Evolutionary conservation across 352 stramenopile species (phyloP), one percentile per base, ranked within the genome.

Genomic region (Globisporangium rhizosaccharum): DNA sequence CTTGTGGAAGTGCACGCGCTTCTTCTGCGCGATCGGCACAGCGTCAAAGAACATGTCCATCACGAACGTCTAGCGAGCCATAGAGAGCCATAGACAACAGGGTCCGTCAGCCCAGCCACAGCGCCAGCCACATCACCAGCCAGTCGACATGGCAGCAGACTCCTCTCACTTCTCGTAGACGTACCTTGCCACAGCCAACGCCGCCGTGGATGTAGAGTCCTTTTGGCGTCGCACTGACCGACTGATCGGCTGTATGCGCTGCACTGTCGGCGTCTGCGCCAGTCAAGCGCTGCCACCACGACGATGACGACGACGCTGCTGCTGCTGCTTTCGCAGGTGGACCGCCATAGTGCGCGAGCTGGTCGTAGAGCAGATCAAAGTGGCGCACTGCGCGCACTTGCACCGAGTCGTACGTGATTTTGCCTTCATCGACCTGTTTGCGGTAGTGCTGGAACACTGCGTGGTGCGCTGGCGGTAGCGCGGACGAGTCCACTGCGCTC

Each of bases 1-100:
- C 56, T 94, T 87, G 79, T 99, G 96, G 75, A 99, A 99, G 65
- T 99, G 96, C 49, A 98, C 88, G 28, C 96, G 82, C 59, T 84
- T 73, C 62, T 98, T 98, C 30, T 68, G 63, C 49, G 84, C 48
- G 1, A 91, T 67, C 0, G 82, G 82, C n/a, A 91, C 71, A 18
- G 77, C 62, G 56, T 96, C 71, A 65, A 92, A 98, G 63, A 99
- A 98, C 65, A 97, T 82, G 75, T 99, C 94, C 95, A 99, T 98
- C 7, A 99, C 75, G 64, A 98, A 97, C 15, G 92, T 98, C 75
- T 99, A 63, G 14, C 48, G 17, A 8, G 44, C 11, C 11, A 25
- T 30, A 12, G n/a, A 23, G 23, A 23, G 23, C 23, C 23, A 23
- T 23, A 23, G 23, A 23, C 23, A 23, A 23, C 23, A 23, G 23